Percentiles rank a stretch among this genome's conserved stretches.
phyloP scores from a whole-genome alignment of 2,329 filamentous ascomycete genomes.

The Falciphora oryzae region DNA sequence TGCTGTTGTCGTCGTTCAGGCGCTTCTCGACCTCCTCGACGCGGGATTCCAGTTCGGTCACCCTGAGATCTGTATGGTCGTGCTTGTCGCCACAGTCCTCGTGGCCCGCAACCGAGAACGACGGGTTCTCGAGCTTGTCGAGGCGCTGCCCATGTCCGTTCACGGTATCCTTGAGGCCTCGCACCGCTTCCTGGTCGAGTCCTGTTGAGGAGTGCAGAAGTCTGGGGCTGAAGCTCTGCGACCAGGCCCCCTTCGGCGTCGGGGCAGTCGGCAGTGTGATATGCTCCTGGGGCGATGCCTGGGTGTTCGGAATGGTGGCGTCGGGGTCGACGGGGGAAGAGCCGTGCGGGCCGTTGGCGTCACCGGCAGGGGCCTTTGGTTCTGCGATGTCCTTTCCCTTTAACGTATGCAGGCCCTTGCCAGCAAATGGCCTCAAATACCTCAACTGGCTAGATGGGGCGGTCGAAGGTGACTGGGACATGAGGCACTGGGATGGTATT shows the following conservation, averaged over 20 bases:
- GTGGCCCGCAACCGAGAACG: constrained; percentile 59
- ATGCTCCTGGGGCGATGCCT: constrained; percentile 1
- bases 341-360: constrained; percentile 14
- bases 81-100: constrained; percentile 65
- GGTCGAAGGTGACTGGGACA: constrained; percentile 46
- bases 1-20: constrained; percentile 40
- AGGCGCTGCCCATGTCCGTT: constrained; percentile 59
- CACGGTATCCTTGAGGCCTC: constrained; percentile 45
- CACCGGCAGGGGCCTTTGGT: background rate
- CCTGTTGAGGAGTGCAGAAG: constrained; percentile 12
- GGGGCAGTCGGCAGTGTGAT: constrained; percentile 2
- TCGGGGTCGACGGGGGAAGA: background rate
- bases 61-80: constrained; percentile 59
- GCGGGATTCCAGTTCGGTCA: constrained; percentile 63
- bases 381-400: constrained; percentile 22
- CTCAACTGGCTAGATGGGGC: constrained; percentile 43
- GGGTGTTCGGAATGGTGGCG: constrained; percentile 7
- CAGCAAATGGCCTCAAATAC: constrained; percentile 50
- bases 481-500: constrained; percentile 44
- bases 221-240: constrained; percentile 13
- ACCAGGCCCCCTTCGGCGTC: background rate
- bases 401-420: constrained; percentile 50
- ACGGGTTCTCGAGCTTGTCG: constrained; percentile 63
- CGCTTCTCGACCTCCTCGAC: constrained; percentile 54
- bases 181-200: constrained; percentile 28